phyloP scores from a whole-genome alignment of 1,284 basidiomycete genomes.

The Fistulina hepatica region DNA sequence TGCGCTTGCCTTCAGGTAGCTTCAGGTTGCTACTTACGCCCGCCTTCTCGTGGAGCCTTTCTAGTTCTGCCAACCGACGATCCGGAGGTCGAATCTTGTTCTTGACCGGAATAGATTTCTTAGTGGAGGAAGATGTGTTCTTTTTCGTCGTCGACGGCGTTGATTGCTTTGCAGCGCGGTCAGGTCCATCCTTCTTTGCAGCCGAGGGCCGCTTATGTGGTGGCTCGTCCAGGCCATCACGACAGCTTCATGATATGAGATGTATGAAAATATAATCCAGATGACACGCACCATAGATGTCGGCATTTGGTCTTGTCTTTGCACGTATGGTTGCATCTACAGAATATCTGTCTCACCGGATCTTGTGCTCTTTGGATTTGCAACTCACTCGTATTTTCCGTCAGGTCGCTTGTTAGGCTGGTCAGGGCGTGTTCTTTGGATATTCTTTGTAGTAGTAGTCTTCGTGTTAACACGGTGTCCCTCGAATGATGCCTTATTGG shows the following conservation, averaged over 20 bases:
- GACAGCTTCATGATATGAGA: conserved; percentile 39
- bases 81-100: conserved; percentile 23
- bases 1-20: conserved; percentile 30
- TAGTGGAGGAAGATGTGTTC: conserved; percentile 2
- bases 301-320: conserved; percentile 65
- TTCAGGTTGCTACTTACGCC: conserved; percentile 32
- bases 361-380: too few species aligned
- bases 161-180: neutral
- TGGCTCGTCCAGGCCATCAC: conserved; percentile 52
- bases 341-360: too few species aligned
- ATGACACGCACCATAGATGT: conserved; percentile 52
- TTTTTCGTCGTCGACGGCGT: conserved; percentile 2
- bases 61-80: conserved; percentile 29
- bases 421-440: too few species aligned
- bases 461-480: too few species aligned
- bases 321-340: conserved; percentile 70
- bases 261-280: neutral
- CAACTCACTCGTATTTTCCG: conserved; percentile 32
- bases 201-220: conserved; percentile 22
- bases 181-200: conserved; percentile 9
- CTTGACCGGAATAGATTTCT: conserved; percentile 9
- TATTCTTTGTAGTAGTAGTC: too few species aligned
- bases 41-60: conserved; percentile 34
- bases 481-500: too few species aligned
- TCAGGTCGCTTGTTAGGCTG: conserved; percentile 23